Evolutionary conservation across 495 filamentous ascomycete species (phyloP).

Genomic region (Durotheca rogersii): DNA sequence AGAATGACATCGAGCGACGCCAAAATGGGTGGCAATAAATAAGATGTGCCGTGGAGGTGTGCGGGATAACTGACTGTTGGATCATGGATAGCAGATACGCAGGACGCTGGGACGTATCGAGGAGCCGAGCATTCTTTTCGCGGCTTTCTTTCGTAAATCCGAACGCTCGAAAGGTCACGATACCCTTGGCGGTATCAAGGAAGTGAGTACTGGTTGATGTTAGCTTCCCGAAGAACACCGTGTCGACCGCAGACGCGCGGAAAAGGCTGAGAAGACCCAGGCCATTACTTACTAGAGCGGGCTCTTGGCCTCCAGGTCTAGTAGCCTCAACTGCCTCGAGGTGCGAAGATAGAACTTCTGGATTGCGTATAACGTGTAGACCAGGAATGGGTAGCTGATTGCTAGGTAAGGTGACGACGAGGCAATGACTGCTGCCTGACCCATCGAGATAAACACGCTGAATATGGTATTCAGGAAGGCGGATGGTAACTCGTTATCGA

Average conservation of each 20-base stretch:
- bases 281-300: conserved; percentile 22
- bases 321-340: conserved; percentile 57
- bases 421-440: conserved; percentile 37
- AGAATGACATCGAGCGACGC: too few relatives aligned
- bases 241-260: neutral
- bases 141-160: conserved; percentile 47
- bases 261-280: neutral
- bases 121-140: conserved; percentile 45
- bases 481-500: conserved; percentile 39
- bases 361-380: conserved; percentile 48
- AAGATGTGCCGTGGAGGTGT: too few relatives aligned
- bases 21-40: too few relatives aligned
- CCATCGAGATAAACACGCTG: conserved; percentile 23
- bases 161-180: conserved; percentile 58
- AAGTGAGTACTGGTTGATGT: conserved; percentile 45
- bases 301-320: conserved; percentile 61
- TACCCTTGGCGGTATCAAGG: conserved; percentile 51
- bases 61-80: conserved; percentile 39
- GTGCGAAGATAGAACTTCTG: conserved; percentile 64
- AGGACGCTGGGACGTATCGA: conserved; percentile 58
- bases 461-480: conserved; percentile 34
- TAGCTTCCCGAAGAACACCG: neutral
- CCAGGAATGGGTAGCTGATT: conserved; percentile 24
- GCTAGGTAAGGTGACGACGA: conserved; percentile 33
- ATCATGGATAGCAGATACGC: conserved; percentile 61